These are phyloP conservation scores for Plantago coronopus DNA, from an alignment of 305 asterid species.

Conservation along the genomic window DNA sequence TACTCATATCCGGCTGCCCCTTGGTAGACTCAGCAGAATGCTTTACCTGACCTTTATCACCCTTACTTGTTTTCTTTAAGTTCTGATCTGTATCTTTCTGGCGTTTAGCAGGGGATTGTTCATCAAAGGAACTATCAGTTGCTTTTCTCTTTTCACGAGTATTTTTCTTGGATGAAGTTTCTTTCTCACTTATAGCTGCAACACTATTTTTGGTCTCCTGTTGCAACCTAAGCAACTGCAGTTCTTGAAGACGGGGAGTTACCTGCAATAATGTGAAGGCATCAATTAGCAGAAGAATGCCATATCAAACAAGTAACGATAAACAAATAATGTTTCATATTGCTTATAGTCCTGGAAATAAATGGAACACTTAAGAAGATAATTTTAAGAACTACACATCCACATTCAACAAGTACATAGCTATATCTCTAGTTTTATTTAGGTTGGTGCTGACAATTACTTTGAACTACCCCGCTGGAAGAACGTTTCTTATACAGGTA, in stretches of 20 bases:
- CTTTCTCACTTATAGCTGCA: slow-evolving; percentile 44
- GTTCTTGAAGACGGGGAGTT: slow-evolving; percentile 87
- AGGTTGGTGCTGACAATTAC: too few species aligned
- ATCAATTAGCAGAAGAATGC: neutral
- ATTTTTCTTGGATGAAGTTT: slow-evolving; percentile 40
- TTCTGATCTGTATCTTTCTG: slow-evolving; percentile 47
- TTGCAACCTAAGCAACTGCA: slow-evolving; percentile 62
- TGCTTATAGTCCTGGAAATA: too few species aligned
- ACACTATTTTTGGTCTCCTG: slow-evolving; percentile 59
- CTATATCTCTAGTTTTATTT: too few species aligned
- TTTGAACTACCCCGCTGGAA: too few species aligned
- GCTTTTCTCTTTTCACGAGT: slow-evolving; percentile 74
- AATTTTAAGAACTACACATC: too few species aligned
- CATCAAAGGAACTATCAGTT: slow-evolving; percentile 40
- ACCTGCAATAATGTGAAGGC: slow-evolving; percentile 46
- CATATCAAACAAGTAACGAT: too few species aligned
- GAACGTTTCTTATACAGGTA: too few species aligned
- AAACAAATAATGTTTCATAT: too few species aligned
- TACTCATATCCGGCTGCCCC: slow-evolving; percentile 30
- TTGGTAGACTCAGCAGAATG: slow-evolving; percentile 39
- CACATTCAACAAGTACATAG: too few species aligned
- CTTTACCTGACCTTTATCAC: slow-evolving; percentile 33
- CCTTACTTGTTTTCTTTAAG: slow-evolving; percentile 31
- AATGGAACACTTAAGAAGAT: too few species aligned
- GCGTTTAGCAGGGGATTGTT: slow-evolving; percentile 59